Conservation (phyloP, 1,284 basidiomycete genomes). For the Ganoderma boninense region DNA sequence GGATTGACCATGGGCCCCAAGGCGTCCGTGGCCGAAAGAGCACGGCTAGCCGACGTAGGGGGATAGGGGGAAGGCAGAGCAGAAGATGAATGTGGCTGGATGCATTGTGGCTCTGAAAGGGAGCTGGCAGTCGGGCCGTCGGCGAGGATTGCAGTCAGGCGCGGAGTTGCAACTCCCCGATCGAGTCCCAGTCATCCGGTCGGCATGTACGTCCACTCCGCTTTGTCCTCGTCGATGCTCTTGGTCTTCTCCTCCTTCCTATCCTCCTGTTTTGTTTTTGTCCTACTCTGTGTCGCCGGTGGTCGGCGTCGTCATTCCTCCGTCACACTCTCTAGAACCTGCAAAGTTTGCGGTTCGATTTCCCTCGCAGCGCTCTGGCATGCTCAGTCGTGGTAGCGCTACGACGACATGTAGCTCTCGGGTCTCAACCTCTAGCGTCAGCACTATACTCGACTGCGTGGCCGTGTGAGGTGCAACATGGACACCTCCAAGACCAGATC, state of each 20-base stretch:
- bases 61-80: not conserved
- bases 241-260: not conserved
- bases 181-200: not conserved
- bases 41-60: not conserved
- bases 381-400: not conserved
- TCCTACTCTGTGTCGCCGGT: not conserved
- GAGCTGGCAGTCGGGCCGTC: not conserved
- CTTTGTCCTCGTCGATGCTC: not conserved
- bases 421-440: not conserved
- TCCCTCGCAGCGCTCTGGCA: not conserved
- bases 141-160: not conserved
- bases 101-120: not conserved
- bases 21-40: not conserved
- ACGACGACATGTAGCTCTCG: not conserved
- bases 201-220: not conserved
- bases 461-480: not conserved
- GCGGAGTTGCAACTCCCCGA: slow-evolving; percentile 5
- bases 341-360: not conserved
- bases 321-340: not conserved
- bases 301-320: not conserved
- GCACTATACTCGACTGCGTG: not conserved
- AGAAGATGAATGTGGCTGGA: not conserved
- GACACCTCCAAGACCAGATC: not conserved
- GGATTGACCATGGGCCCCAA: not conserved
- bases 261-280: not conserved